Evolutionary conservation across 2,329 filamentous ascomycete genomes (phyloP).

Genomic region (Penicillium sp.): DNA sequence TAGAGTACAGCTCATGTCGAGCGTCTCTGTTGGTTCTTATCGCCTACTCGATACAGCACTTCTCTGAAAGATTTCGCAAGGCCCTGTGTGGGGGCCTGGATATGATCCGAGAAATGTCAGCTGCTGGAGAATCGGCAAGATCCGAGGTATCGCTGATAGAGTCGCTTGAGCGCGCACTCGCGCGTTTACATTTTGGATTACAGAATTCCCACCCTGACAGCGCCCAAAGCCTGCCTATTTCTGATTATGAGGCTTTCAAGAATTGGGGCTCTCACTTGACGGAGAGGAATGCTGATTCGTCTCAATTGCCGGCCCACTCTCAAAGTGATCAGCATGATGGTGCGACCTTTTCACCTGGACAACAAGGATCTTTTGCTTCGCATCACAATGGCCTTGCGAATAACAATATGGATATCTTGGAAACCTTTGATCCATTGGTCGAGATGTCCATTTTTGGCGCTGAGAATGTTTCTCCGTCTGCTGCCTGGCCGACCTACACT

Average conservation of each 20-base stretch:
- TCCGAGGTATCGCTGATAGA: slow-evolving; percentile 36
- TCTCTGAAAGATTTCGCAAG: slow-evolving; percentile 24
- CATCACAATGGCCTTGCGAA: background rate
- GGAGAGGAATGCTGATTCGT: background rate
- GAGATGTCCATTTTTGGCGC: slow-evolving; percentile 18
- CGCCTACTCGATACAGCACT: slow-evolving; percentile 32
- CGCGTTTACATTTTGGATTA: slow-evolving; percentile 15
- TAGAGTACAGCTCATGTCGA: slow-evolving; percentile 40
- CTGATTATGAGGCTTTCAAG: slow-evolving; percentile 22
- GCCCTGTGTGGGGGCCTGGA: slow-evolving; percentile 28
- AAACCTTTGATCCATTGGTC: slow-evolving; percentile 11
- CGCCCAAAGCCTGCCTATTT: background rate
- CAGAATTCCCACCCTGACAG: background rate
- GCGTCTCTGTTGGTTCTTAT: slow-evolving; percentile 38
- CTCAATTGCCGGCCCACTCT: background rate
- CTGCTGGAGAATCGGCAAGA: slow-evolving; percentile 31
- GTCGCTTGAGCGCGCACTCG: slow-evolving; percentile 30
- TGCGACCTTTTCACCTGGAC: background rate
- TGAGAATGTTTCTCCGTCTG: slow-evolving; percentile 10
- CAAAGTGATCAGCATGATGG: background rate
- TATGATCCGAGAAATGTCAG: slow-evolving; percentile 36
- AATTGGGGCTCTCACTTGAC: slow-evolving; percentile 19
- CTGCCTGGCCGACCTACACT: slow-evolving; percentile 18
- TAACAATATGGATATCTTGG: slow-evolving; percentile 7
- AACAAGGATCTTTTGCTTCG: background rate